A percentile compares a stretch with the other conserved stretches of the same genome.
Evolutionary conservation across 2,329 filamentous ascomycete species (phyloP).

Genomic region (Penicillium sp.): DNA sequence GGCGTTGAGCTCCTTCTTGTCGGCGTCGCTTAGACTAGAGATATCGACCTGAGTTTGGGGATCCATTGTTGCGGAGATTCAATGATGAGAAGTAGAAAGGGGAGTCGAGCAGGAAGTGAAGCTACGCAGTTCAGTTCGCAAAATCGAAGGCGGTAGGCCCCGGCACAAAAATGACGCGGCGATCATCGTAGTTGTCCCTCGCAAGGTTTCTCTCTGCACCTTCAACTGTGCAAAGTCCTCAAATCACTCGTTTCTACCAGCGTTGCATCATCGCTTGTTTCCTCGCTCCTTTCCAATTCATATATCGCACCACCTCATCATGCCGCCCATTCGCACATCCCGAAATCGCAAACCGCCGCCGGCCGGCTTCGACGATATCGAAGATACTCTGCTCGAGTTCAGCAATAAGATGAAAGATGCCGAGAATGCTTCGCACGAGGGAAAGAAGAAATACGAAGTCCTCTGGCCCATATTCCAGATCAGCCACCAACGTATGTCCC

Average conservation of each 20-base stretch:
- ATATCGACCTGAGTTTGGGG: constrained; percentile 53
- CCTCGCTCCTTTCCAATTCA: not conserved
- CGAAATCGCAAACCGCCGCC: constrained; percentile 61
- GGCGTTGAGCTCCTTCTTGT: constrained; percentile 82
- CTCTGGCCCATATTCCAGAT: constrained; percentile 98
- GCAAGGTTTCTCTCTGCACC: not conserved
- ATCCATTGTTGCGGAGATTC: constrained; percentile 32
- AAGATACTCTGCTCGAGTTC: constrained; percentile 64
- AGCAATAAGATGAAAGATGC: constrained; percentile 70
- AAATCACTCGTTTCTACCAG: not conserved
- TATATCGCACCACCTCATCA: constrained; percentile 27
- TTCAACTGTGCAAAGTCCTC: not conserved
- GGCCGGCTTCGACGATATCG: constrained; percentile 63
- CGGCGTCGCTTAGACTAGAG: constrained; percentile 69
- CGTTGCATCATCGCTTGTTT: not conserved
- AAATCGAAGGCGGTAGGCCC: constrained; percentile 25
- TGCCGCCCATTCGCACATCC: constrained; percentile 59
- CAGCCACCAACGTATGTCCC: constrained; percentile 71
- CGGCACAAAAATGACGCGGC: constrained; percentile 27
- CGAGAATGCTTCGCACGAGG: constrained; percentile 74
- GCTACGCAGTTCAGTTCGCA: constrained; percentile 7
- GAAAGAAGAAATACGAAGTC: constrained; percentile 84
- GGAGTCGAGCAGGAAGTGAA: not conserved
- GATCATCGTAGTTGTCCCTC: not conserved
- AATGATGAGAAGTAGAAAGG: not conserved